Percentiles rank a stretch among this genome's conserved stretches.
Evolutionary conservation across 352 stramenopile genomes (phyloP).

Genomic region (Phytophthora vignae): DNA sequence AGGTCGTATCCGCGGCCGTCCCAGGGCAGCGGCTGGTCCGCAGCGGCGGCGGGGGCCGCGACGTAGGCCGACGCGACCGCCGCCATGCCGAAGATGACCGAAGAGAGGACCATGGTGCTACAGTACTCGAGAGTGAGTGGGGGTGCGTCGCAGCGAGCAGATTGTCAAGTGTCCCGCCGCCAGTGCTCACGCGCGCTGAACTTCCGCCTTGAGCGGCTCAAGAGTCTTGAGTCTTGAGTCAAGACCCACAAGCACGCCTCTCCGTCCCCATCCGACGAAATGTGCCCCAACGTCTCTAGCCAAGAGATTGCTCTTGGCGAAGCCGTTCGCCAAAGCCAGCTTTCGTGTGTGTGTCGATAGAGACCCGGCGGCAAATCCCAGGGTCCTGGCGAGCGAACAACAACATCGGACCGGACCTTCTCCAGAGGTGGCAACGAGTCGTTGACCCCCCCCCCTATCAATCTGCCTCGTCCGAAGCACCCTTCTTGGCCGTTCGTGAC

Average conservation of each 20-base stretch:
- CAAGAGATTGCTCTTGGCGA: too few relatives aligned
- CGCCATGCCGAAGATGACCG: conserved; percentile 35
- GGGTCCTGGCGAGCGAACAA: too few relatives aligned
- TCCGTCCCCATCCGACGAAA: not conserved
- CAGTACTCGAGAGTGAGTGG: not conserved
- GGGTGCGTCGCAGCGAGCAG: conserved; percentile 12
- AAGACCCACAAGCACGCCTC: not conserved
- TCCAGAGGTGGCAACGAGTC: too few relatives aligned
- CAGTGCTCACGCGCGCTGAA: not conserved
- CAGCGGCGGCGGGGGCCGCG: conserved; percentile 15
- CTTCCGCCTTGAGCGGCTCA: too few relatives aligned
- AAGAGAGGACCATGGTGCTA: conserved; percentile 41
- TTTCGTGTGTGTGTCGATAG: not conserved
- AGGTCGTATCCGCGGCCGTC: conserved; percentile 61
- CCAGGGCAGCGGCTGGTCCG: conserved; percentile 51
- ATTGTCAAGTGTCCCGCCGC: conserved; percentile 19
- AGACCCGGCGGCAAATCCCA: not conserved
- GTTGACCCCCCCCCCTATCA: too few relatives aligned
- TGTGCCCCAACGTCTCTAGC: not conserved
- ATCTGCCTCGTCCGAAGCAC: too few relatives aligned
- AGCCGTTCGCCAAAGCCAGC: not conserved
- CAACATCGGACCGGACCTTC: too few relatives aligned
- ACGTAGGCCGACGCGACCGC: conserved; percentile 38
- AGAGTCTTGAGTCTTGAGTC: too few relatives aligned
- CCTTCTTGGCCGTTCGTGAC: too few relatives aligned